These are phyloP conservation scores for Pterocarpus santalinus DNA, from an alignment of 306 rosid genomes.

Conservation along the genomic window DNA sequence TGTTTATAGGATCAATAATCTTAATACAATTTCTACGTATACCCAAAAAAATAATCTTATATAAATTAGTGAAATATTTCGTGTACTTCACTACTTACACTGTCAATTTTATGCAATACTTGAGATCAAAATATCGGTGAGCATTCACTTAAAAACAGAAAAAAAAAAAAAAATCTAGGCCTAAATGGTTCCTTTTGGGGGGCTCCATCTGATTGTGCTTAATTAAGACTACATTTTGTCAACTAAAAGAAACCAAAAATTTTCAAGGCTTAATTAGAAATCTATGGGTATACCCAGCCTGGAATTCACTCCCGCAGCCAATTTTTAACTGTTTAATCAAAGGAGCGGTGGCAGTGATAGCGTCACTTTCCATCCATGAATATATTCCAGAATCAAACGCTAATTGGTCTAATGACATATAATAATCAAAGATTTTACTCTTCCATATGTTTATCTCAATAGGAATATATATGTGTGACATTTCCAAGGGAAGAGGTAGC, in stretches of 20 bases:
- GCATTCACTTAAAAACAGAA: background rate
- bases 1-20: too few species aligned
- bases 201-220: conserved; percentile 39
- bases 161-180: background rate
- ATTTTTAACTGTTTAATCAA: conserved; percentile 6
- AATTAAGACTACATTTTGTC: conserved; percentile 30
- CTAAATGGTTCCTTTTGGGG: background rate
- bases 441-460: background rate
- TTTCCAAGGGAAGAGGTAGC: conserved; percentile 48
- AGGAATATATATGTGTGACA: conserved; percentile 42
- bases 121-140: background rate
- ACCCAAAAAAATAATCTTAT: background rate
- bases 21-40: too few species aligned
- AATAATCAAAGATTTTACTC: too few species aligned
- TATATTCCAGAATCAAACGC: background rate
- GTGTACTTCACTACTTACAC: background rate
- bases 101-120: background rate
- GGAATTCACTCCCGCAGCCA: background rate
- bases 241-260: background rate
- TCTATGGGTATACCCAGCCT: background rate
- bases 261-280: conserved; percentile 9
- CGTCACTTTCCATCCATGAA: conserved; percentile 4
- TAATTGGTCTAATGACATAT: background rate
- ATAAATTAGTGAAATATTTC: background rate
- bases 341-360: background rate